phyloP scores from a whole-genome alignment of 495 filamentous ascomycete species.

The Ramalina intermedia region DNA sequence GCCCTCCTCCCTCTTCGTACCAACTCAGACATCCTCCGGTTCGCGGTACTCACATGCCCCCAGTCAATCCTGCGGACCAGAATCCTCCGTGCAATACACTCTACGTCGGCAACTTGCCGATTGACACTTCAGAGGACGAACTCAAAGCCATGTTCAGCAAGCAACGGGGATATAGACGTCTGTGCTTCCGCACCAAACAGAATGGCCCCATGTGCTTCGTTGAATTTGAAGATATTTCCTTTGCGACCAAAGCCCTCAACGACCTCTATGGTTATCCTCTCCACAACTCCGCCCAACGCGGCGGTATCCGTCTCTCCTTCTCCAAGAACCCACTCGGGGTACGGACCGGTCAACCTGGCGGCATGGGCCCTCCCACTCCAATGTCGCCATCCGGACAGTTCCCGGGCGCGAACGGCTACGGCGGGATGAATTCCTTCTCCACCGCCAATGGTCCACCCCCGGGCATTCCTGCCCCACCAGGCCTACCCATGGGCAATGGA shows the following conservation, averaged over 20 bases:
- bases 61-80: conserved; percentile 89
- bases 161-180: conserved; percentile 86
- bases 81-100: conserved; percentile 97
- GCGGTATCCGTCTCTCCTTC: conserved; percentile 94
- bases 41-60: conserved; percentile 58
- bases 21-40: conserved; percentile 45
- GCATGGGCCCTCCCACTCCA: conserved; percentile 34
- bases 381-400: conserved; percentile 34
- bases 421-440: conserved; percentile 49
- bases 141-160: conserved; percentile 90
- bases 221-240: conserved; percentile 90
- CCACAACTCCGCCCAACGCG: conserved; percentile 77
- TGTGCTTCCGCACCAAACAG: conserved; percentile 95
- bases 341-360: conserved; percentile 55
- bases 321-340: conserved; percentile 96
- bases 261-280: conserved; percentile 82
- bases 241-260: conserved; percentile 83
- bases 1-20: conserved; percentile 31
- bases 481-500: conserved; percentile 32
- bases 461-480: conserved; percentile 55
- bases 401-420: conserved; percentile 34
- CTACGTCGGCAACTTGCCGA: conserved; percentile 90
- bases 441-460: conserved; percentile 64
- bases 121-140: conserved; percentile 91
- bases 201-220: conserved; percentile 99